Base-by-base conservation (phyloP, 2,329 filamentous ascomycete species). In the Xylaria arbuscula region DNA sequence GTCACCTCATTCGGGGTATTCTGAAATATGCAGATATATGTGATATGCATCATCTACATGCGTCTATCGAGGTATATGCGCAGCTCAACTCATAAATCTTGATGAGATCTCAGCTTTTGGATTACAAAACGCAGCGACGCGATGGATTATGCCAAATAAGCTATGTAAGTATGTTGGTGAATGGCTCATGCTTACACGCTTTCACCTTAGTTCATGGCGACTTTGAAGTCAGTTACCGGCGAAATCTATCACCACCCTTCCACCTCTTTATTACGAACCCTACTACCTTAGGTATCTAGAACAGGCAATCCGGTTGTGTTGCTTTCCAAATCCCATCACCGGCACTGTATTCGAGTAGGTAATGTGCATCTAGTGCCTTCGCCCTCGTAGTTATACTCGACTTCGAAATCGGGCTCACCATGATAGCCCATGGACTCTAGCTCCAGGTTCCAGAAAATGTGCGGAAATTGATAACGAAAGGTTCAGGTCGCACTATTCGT, bases 401-500 rank as follows among this genome's bases (percentile, higher is more conserved):
- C 66, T 57, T 79, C 76, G 42, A 84, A 56, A 45, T 80, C 81
- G 0, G 82, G 82, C 69, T 85, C 83, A 1, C 78, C 77, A 36
- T 84, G 85, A 60, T 85, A 78, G 0, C 83, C 82, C 81, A 85
- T 85, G 10, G 85, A 84, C 68, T 84, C 80, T 3, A 85, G 71
- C 24, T 82, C 79, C 0, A 84, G 70, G n/a, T 76, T 79, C 73
- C 72, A 1, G 78, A 55, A 0, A 69, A 69, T 2, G 74, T 76
- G 11, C 80, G 78, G 11, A 83, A 78, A 1, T 71, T 74, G 59
- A 84, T 76, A 0, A 69, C 48, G 34, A 83, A 83, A 0, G 81
- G 83, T 72, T 84, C 82, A 0, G 75, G 67, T 6, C 74, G 76
- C 13, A 75, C 73, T 0, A 77, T 56, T 0, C 82, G 79, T 17